Conservation (phyloP, 768 basidiomycete species). For the Porpolomopsis calyptriformis region DNA sequence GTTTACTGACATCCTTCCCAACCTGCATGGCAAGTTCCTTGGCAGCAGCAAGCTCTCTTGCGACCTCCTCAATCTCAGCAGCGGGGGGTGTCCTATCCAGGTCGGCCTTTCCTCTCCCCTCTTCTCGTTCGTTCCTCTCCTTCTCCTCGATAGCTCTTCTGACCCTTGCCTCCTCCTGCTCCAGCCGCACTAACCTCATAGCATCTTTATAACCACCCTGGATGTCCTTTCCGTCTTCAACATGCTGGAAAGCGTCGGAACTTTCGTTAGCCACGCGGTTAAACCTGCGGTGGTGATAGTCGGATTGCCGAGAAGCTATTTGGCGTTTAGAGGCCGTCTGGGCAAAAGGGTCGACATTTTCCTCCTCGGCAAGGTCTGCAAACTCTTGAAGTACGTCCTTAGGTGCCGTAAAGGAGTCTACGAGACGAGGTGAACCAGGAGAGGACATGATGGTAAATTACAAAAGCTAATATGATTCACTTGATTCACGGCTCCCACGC, state of each 20-base stretch:
- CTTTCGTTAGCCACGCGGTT: conserved; percentile 74
- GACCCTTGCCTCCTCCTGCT: conserved; percentile 87
- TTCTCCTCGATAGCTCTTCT: conserved; percentile 80
- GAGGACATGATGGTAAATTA: conserved; percentile 32
- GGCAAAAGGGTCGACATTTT: conserved; percentile 83
- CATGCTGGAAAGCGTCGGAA: conserved; percentile 64
- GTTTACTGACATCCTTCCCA: conserved; percentile 35
- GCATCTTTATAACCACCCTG: conserved; percentile 94
- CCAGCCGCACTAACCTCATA: conserved; percentile 82
- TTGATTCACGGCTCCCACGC: background rate
- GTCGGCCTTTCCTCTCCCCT: conserved; percentile 70
- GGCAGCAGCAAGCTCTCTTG: conserved; percentile 52
- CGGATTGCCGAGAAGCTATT: conserved; percentile 86
- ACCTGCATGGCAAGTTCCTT: conserved; percentile 29
- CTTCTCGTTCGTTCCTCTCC: conserved; percentile 66
- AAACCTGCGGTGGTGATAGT: conserved; percentile 91
- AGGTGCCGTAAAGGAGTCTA: conserved; percentile 87
- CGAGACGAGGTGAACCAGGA: conserved; percentile 56
- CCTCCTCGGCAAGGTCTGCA: conserved; percentile 86
- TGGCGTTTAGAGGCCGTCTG: conserved; percentile 90
- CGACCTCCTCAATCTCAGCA: conserved; percentile 64
- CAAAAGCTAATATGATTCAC: background rate
- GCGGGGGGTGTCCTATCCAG: conserved; percentile 88
- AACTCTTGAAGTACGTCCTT: conserved; percentile 94
- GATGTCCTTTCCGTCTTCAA: conserved; percentile 53